These are phyloP conservation scores for Blastobotrys terrestris DNA, from an alignment of 805 yeast species.

Conservation along the genomic window DNA sequence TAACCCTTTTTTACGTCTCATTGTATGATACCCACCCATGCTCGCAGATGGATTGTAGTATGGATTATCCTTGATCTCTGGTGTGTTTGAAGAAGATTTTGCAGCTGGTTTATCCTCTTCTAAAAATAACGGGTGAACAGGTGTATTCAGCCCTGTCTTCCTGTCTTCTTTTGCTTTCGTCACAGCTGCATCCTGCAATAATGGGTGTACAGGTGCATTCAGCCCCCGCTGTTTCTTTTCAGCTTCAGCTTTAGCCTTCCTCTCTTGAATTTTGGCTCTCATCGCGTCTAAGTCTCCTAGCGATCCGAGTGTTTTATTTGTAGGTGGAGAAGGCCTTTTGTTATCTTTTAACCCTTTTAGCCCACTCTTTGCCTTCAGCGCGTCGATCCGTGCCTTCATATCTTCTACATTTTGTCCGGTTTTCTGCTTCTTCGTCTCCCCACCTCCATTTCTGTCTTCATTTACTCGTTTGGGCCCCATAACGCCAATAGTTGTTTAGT, in stretches of 20 bases:
- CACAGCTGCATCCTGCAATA: background rate
- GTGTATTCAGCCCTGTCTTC: slow-evolving; percentile 23
- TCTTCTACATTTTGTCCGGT: background rate
- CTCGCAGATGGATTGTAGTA: slow-evolving; percentile 29
- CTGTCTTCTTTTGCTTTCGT: slow-evolving; percentile 5
- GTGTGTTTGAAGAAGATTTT: slow-evolving; percentile 7
- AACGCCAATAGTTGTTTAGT: too few species aligned
- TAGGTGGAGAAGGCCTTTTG: background rate
- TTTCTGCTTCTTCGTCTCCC: background rate
- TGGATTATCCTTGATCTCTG: slow-evolving; percentile 27
- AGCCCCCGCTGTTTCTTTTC: background rate
- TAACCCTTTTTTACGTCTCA: slow-evolving; percentile 32
- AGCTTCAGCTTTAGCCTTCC: background rate
- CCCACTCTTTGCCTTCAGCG: slow-evolving; percentile 1
- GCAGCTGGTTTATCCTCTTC: slow-evolving; percentile 7
- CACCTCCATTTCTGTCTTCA: background rate
- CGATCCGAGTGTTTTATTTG: background rate
- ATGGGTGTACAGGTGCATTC: background rate
- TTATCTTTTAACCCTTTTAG: background rate
- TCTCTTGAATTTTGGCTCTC: background rate
- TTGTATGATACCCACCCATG: background rate
- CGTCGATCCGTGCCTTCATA: slow-evolving; percentile 1
- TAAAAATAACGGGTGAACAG: slow-evolving; percentile 28
- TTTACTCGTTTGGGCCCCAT: background rate
- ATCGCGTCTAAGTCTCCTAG: background rate